These are phyloP conservation scores for Cicer cuneatum DNA, from an alignment of 306 rosid species.

Conservation along the genomic window DNA sequence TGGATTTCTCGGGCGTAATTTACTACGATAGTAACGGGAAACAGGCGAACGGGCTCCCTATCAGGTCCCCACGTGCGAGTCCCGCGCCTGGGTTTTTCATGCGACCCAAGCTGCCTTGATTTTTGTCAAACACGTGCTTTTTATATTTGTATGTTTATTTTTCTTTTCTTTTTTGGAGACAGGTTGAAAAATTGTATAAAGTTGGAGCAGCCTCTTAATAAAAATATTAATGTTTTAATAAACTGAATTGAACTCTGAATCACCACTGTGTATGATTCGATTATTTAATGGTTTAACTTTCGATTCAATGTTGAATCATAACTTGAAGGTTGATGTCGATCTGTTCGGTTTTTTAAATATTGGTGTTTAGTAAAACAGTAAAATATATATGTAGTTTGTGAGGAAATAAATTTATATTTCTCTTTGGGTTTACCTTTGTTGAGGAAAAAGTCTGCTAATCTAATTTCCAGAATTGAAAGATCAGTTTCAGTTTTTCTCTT, in stretches of 20 bases:
- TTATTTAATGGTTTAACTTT: no score
- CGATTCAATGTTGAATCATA: no score
- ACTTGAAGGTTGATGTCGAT: no score
- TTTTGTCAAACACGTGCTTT: constrained; percentile 1
- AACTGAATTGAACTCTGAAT: no score
- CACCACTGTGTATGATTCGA: no score
- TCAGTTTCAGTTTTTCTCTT: not conserved
- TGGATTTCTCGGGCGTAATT: constrained; percentile 79
- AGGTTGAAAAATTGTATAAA: no score
- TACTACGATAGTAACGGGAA: constrained; percentile 68
- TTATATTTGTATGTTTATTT: not conserved
- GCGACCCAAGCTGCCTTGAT: constrained; percentile 12
- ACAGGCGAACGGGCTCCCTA: constrained; percentile 57
- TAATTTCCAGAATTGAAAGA: not conserved
- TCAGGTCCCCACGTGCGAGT: constrained; percentile 71
- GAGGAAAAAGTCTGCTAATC: not conserved
- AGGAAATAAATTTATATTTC: not conserved
- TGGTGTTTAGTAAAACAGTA: no score
- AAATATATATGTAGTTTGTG: no score
- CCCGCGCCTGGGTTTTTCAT: constrained; percentile 58
- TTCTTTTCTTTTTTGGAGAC: not conserved
- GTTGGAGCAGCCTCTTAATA: no score
- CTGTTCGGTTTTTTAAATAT: no score
- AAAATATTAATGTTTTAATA: no score
- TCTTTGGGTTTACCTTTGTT: not conserved